Percentiles rank a stretch among this genome's conserved stretches.
Evolutionary conservation across 2,329 filamentous ascomycete genomes (phyloP).

Genomic region (Colletotrichum navitas): DNA sequence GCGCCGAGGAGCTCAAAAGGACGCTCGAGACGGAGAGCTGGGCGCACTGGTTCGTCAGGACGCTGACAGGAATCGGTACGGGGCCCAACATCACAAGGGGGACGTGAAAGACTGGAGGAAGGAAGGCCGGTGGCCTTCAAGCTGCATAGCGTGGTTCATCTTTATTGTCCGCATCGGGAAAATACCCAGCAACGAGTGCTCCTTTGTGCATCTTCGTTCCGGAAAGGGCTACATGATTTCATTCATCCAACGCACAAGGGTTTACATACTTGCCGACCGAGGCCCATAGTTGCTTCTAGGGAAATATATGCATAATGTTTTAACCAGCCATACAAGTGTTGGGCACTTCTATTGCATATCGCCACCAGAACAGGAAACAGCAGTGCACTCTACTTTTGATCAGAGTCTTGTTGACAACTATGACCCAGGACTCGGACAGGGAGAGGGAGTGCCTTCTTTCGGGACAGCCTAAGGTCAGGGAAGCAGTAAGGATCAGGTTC

Average conservation of each 20-base stretch:
- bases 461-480: not conserved
- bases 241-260: not conserved
- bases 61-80: conserved; percentile 70
- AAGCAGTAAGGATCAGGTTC: not conserved
- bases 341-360: not conserved
- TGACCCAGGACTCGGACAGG: not conserved
- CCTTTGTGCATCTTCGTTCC: conserved; percentile 16
- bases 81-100: conserved; percentile 66
- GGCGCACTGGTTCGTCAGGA: conserved; percentile 73
- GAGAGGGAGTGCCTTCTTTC: not conserved
- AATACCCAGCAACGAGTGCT: conserved; percentile 32
- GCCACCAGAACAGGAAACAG: not conserved
- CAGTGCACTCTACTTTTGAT: not conserved
- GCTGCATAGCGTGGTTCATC: conserved; percentile 39
- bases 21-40: conserved; percentile 75
- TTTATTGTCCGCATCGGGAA: conserved; percentile 20
- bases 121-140: conserved; percentile 8
- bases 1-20: conserved; percentile 71
- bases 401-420: not conserved
- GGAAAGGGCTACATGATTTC: not conserved
- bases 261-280: not conserved
- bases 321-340: not conserved
- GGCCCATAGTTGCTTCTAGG: not conserved
- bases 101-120: not conserved
- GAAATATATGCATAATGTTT: conserved; percentile 3